Evolutionary conservation across 108 stramenopile species (phyloP).

Genomic region (Nannochloropsis oceanica): DNA sequence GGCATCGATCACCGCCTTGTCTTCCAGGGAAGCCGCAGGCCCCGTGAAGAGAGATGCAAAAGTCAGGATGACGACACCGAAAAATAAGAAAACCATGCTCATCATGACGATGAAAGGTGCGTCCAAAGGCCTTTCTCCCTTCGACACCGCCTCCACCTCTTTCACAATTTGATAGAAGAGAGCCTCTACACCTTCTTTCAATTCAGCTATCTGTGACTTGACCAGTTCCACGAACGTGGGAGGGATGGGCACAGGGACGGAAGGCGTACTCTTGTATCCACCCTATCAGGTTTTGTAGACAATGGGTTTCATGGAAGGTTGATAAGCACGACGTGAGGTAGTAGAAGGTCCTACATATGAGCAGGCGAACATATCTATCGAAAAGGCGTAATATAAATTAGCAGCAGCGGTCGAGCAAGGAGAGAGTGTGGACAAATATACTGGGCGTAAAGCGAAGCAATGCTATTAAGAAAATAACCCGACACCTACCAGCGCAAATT

Average conservation of each 20-base stretch:
- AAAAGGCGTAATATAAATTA: too few species aligned
- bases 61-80: background rate
- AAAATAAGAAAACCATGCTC: background rate
- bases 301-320: too few species aligned
- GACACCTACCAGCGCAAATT: slow-evolving; percentile 11
- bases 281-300: background rate
- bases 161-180: background rate
- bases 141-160: background rate
- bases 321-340: too few species aligned
- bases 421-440: too few species aligned
- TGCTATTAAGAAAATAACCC: background rate
- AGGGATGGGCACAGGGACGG: background rate
- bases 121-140: background rate
- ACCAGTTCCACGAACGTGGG: background rate
- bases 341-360: too few species aligned
- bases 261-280: background rate
- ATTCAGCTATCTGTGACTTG: background rate
- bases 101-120: background rate
- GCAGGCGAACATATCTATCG: too few species aligned
- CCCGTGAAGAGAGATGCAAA: background rate
- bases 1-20: background rate
- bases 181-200: background rate
- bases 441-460: too few species aligned
- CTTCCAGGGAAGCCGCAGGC: background rate
- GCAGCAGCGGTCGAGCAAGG: too few species aligned